Base-by-base conservation (phyloP, 2,329 filamentous ascomycete genomes). In the Neofusicoccum parvum region DNA sequence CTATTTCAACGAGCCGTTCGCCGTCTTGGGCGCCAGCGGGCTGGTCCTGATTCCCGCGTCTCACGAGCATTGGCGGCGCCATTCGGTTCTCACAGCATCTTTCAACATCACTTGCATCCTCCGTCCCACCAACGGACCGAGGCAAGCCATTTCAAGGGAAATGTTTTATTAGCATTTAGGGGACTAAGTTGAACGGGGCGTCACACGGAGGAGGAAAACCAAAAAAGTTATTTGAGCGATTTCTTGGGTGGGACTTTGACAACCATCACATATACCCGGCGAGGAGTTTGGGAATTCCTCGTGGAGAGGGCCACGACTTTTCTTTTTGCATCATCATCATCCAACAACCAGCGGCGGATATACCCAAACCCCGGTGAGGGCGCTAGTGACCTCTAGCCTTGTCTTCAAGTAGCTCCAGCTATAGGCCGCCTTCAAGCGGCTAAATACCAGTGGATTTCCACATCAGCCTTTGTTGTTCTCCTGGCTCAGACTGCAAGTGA, bases 321-420 rank as follows among this genome's bases (percentile, higher is more conserved):
- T 59, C 65, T 17, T 41, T 45, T 39, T 60, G 49, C 17, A 48
- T 62, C n/a, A 60, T 62, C n/a, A 60, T n/a, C 36, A 43, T 27
- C 27, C 17, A 23, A 74, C 72, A 72, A 74, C 73, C 73, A 74
- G 71, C 73, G 73, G 73, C 72, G 72, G 73, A 74, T 73, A 75
- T 75, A 75, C 72, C 73, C 73, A 68, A 66, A 65, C 70, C 72
- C 72, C 72, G 71, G 73, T 71, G 72, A 74, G 70, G 72, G 72
- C 72, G 69, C 71, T 69, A 67, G 64, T 62, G 15, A 68, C 37
- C 58, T 64, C 65, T 67, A 49, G 59, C 50, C 54, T 66, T 56
- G 48, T 63, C 36, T 48, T 50, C 39, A 37, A 14, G 32, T 60
- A 37, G 56, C 43, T 45, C 34, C 41, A 49, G 17, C 15, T 6